Conservation (phyloP, 2,329 filamentous ascomycete genomes). For the Penicillium aurantiogriseum region DNA sequence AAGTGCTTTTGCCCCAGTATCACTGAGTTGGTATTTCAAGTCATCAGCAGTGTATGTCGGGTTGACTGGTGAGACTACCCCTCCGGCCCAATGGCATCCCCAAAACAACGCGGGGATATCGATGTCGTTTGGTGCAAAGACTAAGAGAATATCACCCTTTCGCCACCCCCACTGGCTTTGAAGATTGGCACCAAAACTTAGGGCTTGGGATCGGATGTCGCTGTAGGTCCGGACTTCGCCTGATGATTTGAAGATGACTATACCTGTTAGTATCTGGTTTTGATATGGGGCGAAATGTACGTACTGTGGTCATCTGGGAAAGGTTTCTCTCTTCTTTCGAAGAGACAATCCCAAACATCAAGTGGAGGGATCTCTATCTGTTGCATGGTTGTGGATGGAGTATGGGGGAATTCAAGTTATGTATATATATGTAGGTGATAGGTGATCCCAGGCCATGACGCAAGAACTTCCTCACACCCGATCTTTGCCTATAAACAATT, state of each 20-base stretch:
- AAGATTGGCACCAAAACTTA: conserved; percentile 15
- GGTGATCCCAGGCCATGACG: background rate
- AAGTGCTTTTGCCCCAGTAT: conserved; percentile 15
- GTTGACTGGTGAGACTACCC: conserved; percentile 19
- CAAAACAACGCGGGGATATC: conserved; percentile 16
- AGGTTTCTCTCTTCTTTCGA: background rate
- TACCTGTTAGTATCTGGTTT: background rate
- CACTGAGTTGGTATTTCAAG: conserved; percentile 13
- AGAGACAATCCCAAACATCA: background rate
- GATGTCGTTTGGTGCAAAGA: conserved; percentile 19
- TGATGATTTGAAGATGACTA: background rate
- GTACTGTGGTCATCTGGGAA: background rate
- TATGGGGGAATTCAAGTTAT: background rate
- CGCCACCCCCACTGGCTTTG: conserved; percentile 10
- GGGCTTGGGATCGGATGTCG: background rate
- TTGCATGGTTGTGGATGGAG: background rate
- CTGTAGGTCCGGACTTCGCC: background rate
- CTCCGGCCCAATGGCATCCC: conserved; percentile 19
- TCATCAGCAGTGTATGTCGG: conserved; percentile 14
- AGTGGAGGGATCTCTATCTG: background rate
- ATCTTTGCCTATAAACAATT: background rate
- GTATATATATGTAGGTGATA: no score
- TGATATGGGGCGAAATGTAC: background rate
- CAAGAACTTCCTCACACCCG: background rate
- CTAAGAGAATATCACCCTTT: conserved; percentile 19